Evolutionary conservation across 2,329 filamentous ascomycete genomes (phyloP).

Genomic region (Colletotrichum gigasporum): DNA sequence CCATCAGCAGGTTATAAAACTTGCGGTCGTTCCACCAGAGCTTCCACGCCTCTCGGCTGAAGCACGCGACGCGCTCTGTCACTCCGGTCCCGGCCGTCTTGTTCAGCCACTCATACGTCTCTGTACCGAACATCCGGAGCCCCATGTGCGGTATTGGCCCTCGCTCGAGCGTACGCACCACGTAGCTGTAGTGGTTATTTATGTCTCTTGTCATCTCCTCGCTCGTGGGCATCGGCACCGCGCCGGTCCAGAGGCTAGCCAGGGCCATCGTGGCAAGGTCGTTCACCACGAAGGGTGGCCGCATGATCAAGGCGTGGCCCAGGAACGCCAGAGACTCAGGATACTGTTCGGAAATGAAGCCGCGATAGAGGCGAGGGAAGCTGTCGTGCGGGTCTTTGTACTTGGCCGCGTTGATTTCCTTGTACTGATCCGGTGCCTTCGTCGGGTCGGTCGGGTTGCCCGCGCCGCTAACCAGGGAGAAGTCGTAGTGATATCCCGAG

Average conservation of each 20-base stretch:
- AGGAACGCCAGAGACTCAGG: slow-evolving; percentile 43
- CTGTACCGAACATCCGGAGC: slow-evolving; percentile 33
- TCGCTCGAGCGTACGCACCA: slow-evolving; percentile 34
- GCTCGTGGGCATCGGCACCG: slow-evolving; percentile 32
- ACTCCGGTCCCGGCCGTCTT: slow-evolving; percentile 53
- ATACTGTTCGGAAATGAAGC: slow-evolving; percentile 43
- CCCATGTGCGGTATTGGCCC: slow-evolving; percentile 39
- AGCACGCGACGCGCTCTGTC: slow-evolving; percentile 47
- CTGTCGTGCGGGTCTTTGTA: slow-evolving; percentile 34
- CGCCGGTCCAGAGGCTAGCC: slow-evolving; percentile 39
- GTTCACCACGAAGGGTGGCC: slow-evolving; percentile 39
- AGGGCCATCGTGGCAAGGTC: slow-evolving; percentile 44
- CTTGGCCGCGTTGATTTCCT: slow-evolving; percentile 34
- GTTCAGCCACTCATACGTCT: slow-evolving; percentile 49
- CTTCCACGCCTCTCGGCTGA: slow-evolving; percentile 50
- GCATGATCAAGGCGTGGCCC: slow-evolving; percentile 37
- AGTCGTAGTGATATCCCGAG: slow-evolving; percentile 42
- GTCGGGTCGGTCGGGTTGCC: slow-evolving; percentile 39
- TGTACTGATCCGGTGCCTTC: slow-evolving; percentile 38
- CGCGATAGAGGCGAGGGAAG: slow-evolving; percentile 42
- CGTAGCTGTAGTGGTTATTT: slow-evolving; percentile 38
- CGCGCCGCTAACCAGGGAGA: slow-evolving; percentile 39
- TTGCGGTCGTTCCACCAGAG: slow-evolving; percentile 52
- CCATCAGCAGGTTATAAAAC: slow-evolving; percentile 50
- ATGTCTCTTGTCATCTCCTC: slow-evolving; percentile 39